Percentiles rank a stretch among this genome's conserved stretches.
phyloP scores from a whole-genome alignment of 345 rosid genomes.

The Microcos paniculata region DNA sequence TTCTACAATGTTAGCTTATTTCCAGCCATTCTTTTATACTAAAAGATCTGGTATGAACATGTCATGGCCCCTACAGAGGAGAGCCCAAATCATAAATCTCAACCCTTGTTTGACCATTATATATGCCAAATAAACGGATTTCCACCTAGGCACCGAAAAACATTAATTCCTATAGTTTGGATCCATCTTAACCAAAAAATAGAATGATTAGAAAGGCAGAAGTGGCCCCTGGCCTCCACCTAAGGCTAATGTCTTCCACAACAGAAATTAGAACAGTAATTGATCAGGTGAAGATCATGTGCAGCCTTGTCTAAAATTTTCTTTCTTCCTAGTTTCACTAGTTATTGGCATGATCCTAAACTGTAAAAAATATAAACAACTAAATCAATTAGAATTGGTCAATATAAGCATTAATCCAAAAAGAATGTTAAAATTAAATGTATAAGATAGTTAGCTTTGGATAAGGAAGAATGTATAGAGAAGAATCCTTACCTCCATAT shows the following conservation, averaged over 20 bases:
- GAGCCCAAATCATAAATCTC: neutral
- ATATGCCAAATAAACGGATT: neutral
- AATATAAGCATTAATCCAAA: neutral
- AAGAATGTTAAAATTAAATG: neutral
- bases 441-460: neutral
- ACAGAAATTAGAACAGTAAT: neutral
- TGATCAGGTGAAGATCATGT: neutral
- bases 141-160: neutral
- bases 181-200: neutral
- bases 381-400: constrained; percentile 12
- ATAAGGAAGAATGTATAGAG: constrained; percentile 15
- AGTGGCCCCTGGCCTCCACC: neutral
- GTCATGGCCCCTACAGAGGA: neutral
- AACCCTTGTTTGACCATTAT: neutral
- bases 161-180: neutral
- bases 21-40: neutral
- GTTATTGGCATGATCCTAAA: neutral
- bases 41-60: neutral
- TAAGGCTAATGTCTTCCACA: neutral
- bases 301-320: neutral
- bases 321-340: neutral
- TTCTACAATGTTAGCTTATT: neutral
- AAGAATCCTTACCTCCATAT: constrained; percentile 72
- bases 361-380: neutral
- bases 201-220: neutral